Evolutionary conservation across 768 basidiomycete species (phyloP), one percentile per base, ranked within the genome.

Genomic region (Boletales sp.): DNA sequence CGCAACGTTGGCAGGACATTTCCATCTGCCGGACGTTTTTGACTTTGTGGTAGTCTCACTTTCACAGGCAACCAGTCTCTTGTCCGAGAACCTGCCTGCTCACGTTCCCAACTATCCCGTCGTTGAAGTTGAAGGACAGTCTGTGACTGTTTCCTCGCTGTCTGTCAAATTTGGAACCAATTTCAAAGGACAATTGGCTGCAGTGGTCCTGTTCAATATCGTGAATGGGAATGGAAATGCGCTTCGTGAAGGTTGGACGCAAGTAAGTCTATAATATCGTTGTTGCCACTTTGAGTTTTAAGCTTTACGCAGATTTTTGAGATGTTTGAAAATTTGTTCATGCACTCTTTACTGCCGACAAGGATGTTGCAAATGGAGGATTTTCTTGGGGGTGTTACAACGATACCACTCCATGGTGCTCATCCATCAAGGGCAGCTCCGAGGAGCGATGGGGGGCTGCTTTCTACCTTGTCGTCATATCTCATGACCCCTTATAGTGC

Each of bases 331-430:
- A 96, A 94, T 32, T 74, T 99, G 19, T 99, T 98, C 72, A 70
- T 97, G 41, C 90, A 98, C 65, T 94, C 94, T 15, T 75, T 98
- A 21, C 74, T 99, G 15, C 96, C 96, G 0, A 82, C 77, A 10
- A 78, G 87, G 44, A 90, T 99, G 87, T 72, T 96, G 11, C 92
- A 95, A 66, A 94, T 96, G 90, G 95, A 96, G 65, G 96, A 98
- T 63, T 98, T 99, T 73, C 79, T 97, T 9, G 93, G 93, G n/a
- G 94, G 94, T 14, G 82, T 86, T 31, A 88, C 91, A 8, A 86
- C 85, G 74, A 98, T 98, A 58, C 95, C 96, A 21, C 76, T 98
- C 39, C 83, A 87, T 53, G 83, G 90, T 19, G 81, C 80, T 56
- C 78, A 83, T 55, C 81, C 87, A 2, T 75, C 81, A 28, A 79